Evolutionary conservation across 139 green algal species (phyloP).

Genomic region (Volvox reticuliferus): DNA sequence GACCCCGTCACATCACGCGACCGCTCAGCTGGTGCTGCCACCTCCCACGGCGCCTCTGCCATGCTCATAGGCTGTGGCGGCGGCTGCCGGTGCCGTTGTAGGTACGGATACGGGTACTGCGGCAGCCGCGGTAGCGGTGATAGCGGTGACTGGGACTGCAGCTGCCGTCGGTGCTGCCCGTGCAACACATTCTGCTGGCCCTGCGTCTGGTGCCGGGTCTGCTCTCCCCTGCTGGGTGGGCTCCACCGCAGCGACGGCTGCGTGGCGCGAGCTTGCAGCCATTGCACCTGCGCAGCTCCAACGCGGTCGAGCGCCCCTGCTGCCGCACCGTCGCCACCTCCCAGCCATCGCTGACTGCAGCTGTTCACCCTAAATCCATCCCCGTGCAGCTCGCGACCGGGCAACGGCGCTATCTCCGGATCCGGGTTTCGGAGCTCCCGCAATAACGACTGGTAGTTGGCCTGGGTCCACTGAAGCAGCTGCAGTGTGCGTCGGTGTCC

Average conservation of each 20-base stretch:
- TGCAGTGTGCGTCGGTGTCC: neutral
- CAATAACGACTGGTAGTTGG: conserved; percentile 18
- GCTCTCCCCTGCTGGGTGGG: neutral
- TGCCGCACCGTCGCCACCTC: neutral
- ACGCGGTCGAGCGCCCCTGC: neutral
- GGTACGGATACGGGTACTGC: too few relatives aligned
- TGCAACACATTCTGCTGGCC: neutral
- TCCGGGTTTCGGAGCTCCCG: conserved; percentile 28
- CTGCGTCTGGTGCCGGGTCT: neutral
- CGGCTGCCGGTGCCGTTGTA: too few relatives aligned
- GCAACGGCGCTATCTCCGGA: neutral
- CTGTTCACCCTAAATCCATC: neutral
- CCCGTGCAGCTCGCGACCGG: neutral
- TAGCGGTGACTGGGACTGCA: too few relatives aligned
- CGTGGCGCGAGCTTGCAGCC: neutral
- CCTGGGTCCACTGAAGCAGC: conserved; percentile 37
- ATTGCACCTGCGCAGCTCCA: neutral
- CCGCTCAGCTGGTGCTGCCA: too few relatives aligned
- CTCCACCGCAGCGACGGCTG: neutral
- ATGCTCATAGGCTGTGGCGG: too few relatives aligned
- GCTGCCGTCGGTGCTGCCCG: too few relatives aligned
- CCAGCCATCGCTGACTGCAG: neutral
- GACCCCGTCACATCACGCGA: too few relatives aligned
- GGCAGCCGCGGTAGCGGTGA: too few relatives aligned
- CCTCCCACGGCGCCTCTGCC: too few relatives aligned